Evolutionary conservation across 306 rosid species (phyloP).

Genomic region (Cicer chorassanicum): DNA sequence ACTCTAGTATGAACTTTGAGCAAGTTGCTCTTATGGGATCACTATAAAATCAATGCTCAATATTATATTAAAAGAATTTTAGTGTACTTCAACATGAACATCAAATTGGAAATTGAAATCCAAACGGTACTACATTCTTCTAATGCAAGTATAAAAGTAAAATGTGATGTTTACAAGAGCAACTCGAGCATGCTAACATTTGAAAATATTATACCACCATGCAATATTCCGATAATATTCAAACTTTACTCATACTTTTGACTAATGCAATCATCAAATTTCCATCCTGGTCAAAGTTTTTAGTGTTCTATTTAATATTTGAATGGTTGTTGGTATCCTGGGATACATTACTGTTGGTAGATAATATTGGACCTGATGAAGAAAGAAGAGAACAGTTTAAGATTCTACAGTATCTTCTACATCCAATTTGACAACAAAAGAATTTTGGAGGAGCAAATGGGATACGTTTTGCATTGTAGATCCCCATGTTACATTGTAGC

Average conservation of each 20-base stretch:
- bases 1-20: constrained; percentile 28
- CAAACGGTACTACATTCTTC: not conserved
- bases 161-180: not conserved
- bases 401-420: constrained; percentile 9
- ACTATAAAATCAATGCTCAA: constrained; percentile 1
- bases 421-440: constrained; percentile 10
- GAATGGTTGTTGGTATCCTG: too few relatives aligned
- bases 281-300: constrained; percentile 3
- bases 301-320: too few relatives aligned
- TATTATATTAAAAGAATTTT: constrained; percentile 1
- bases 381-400: constrained; percentile 30
- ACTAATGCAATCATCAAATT: not conserved
- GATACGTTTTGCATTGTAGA: constrained; percentile 1
- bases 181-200: not conserved
- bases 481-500: constrained; percentile 9
- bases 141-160: too few relatives aligned
- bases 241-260: not conserved
- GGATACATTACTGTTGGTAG: not conserved
- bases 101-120: constrained; percentile 7
- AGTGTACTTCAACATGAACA: constrained; percentile 16
- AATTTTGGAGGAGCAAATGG: constrained; percentile 10
- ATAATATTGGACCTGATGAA: not conserved
- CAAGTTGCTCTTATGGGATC: constrained; percentile 33
- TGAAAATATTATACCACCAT: not conserved
- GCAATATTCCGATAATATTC: constrained; percentile 1